These are phyloP conservation scores for Haematococcus sp. DNA, from an alignment of 139 green algal species.

Conservation along the genomic window DNA sequence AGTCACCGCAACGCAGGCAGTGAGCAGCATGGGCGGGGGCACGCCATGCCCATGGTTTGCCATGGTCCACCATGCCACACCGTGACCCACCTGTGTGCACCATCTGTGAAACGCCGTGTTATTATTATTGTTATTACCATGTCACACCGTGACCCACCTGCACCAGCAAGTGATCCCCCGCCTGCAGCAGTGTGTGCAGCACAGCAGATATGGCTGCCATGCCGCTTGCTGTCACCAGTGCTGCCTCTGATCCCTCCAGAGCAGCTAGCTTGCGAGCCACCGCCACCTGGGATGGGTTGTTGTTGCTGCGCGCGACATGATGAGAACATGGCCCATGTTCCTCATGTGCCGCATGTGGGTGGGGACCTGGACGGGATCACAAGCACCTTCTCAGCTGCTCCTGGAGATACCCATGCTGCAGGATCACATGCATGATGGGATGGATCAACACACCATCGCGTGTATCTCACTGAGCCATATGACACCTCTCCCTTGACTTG, in stretches of 20 bases:
- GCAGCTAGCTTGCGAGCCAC: constrained; percentile 26
- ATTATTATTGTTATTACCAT: neutral
- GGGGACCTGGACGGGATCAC: no score
- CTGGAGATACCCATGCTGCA: no score
- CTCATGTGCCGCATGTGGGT: no score
- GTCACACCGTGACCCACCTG: constrained; percentile 6
- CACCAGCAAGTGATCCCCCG: constrained; percentile 49
- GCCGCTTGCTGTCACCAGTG: constrained; percentile 31
- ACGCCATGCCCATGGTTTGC: no score
- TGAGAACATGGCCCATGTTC: no score
- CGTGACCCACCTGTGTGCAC: neutral
- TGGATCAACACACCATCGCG: neutral
- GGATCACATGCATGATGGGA: no score
- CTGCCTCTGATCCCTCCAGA: constrained; percentile 37
- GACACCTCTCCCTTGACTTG: neutral
- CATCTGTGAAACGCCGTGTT: neutral
- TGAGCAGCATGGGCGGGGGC: no score
- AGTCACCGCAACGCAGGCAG: no score
- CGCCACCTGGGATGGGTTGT: constrained; percentile 24
- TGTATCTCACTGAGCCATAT: constrained; percentile 2
- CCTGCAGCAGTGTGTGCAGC: constrained; percentile 29
- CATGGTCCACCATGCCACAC: no score
- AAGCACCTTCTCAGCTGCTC: no score
- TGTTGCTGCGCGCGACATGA: constrained; percentile 19
- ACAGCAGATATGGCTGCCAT: constrained; percentile 46